phyloP scores from a whole-genome alignment of 2,329 filamentous ascomycete genomes.

The Xylariaceae sp. region DNA sequence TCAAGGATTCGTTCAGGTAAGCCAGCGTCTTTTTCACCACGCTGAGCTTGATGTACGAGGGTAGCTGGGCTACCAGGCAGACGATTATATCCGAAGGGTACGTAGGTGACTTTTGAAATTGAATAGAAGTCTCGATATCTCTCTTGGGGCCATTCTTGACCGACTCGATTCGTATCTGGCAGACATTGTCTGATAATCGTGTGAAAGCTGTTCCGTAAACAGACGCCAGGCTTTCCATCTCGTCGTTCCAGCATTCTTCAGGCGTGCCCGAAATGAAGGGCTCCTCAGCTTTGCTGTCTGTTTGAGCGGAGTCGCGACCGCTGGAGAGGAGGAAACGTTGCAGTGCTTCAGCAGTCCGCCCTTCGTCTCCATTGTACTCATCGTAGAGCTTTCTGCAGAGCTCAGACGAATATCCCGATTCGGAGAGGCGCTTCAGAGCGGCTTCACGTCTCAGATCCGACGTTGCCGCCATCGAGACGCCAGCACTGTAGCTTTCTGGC shows the following conservation, averaged over 20 bases:
- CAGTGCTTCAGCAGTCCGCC: conserved; percentile 67
- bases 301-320: conserved; percentile 21
- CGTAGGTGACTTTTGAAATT: conserved; percentile 62
- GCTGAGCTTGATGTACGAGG: conserved; percentile 88
- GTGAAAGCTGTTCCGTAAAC: conserved; percentile 74
- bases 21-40: conserved; percentile 70
- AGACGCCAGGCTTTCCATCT: conserved; percentile 73
- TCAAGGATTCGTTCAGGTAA: conserved; percentile 61
- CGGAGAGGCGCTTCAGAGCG: conserved; percentile 71
- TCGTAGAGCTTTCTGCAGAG: conserved; percentile 74
- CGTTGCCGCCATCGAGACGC: conserved; percentile 75
- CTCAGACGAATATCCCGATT: conserved; percentile 78
- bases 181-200: conserved; percentile 53
- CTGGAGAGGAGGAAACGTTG: conserved; percentile 60
- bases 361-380: conserved; percentile 63
- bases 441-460: conserved; percentile 69
- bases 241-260: conserved; percentile 72
- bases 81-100: conserved; percentile 71
- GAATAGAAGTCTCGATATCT: conserved; percentile 47
- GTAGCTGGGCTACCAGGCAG: conserved; percentile 62
- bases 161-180: conserved; percentile 59
- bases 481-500: conserved; percentile 85
- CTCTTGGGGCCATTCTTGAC: conserved; percentile 43
- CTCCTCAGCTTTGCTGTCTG: conserved; percentile 30
- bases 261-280: conserved; percentile 43